A percentile compares a stretch with the other conserved stretches of the same genome.
These are phyloP conservation scores for Pythium plurisporium DNA, from an alignment of 352 stramenopile genomes.

Conservation along the genomic window DNA sequence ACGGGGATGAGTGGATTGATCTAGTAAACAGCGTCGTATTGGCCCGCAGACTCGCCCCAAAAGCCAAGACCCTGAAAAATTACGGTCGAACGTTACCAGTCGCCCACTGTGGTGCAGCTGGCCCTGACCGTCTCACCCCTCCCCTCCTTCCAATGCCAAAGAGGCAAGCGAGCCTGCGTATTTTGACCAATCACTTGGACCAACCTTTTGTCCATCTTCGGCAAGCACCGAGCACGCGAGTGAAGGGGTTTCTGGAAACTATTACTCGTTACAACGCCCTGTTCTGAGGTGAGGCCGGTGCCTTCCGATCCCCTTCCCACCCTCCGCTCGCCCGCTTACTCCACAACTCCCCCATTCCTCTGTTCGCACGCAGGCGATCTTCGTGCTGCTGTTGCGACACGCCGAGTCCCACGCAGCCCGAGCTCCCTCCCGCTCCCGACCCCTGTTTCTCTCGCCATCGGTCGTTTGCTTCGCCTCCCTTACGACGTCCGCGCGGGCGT, in stretches of 20 bases:
- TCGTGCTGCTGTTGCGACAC: background rate
- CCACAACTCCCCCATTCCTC: background rate
- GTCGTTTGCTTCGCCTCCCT: background rate
- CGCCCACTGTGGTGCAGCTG: too few species aligned
- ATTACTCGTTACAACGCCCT: background rate
- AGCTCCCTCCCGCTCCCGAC: background rate
- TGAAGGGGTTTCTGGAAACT: background rate
- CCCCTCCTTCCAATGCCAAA: too few species aligned
- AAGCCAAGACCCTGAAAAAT: too few species aligned
- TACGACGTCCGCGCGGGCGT: background rate
- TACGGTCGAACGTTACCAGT: background rate
- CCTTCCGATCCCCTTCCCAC: background rate
- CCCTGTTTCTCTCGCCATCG: background rate
- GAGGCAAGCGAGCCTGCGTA: too few species aligned
- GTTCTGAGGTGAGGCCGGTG: background rate
- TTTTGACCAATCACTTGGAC: slow-evolving; percentile 1
- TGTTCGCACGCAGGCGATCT: background rate
- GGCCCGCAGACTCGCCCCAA: too few species aligned
- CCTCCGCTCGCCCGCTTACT: background rate
- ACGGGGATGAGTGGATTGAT: too few species aligned
- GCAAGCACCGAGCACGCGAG: background rate
- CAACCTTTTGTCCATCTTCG: background rate
- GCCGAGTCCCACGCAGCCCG: background rate
- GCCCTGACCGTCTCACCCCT: too few species aligned
- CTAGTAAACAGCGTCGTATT: too few species aligned